Percentiles rank a stretch among this genome's conserved stretches.
Evolutionary conservation across 441 rosid genomes (phyloP).

Genomic region (Raphanus hybrid): DNA sequence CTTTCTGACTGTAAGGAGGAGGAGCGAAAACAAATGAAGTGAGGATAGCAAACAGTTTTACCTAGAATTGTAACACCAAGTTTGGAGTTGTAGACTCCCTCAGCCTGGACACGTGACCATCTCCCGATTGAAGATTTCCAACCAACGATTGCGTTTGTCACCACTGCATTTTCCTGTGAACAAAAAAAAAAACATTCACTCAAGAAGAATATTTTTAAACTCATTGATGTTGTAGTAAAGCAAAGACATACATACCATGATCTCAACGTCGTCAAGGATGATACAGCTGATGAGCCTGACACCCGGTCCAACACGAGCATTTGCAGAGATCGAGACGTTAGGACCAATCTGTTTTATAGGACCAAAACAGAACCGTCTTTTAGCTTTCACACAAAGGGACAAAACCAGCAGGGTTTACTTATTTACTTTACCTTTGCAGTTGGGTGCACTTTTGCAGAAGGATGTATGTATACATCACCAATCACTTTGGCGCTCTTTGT

Average conservation of each 20-base stretch:
- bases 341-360: slow-evolving; percentile 77
- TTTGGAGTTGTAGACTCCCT: slow-evolving; percentile 79
- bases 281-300: slow-evolving; percentile 90
- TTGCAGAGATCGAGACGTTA: slow-evolving; percentile 88
- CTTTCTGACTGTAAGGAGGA: not conserved
- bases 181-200: slow-evolving; percentile 2
- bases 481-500: slow-evolving; percentile 62
- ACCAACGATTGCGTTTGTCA: slow-evolving; percentile 77
- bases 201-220: not conserved
- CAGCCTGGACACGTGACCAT: slow-evolving; percentile 98
- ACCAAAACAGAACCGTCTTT: slow-evolving; percentile 21
- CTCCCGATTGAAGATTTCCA: slow-evolving; percentile 93
- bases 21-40: not conserved
- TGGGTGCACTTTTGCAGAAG: slow-evolving; percentile 96
- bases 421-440: slow-evolving; percentile 71
- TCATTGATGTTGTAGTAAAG: not conserved
- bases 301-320: slow-evolving; percentile 95
- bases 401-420: slow-evolving; percentile 3
- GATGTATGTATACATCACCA: slow-evolving; percentile 92
- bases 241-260: slow-evolving; percentile 72
- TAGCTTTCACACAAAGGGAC: not conserved
- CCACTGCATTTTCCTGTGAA: slow-evolving; percentile 88
- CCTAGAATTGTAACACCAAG: slow-evolving; percentile 94
- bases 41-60: slow-evolving; percentile 34
- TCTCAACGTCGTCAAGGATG: slow-evolving; percentile 84